Base-by-base conservation (phyloP, 2,329 filamentous ascomycete genomes). In the Fonsecaea multimorphosa region DNA sequence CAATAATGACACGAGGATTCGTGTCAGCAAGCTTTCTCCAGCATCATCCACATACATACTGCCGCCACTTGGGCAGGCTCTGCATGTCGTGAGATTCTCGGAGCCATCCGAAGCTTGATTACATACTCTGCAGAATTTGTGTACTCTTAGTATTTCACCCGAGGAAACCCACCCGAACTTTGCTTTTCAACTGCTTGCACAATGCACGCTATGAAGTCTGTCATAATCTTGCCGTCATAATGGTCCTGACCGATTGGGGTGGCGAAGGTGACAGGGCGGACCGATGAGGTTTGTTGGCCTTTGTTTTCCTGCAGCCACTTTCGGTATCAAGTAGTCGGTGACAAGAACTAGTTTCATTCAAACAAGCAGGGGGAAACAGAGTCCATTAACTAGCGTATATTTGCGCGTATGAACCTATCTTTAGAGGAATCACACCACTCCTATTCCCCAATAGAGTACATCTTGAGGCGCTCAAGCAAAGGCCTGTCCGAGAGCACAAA, bases 401-500 rank as follows among this genome's bases (percentile, higher is more conserved):
- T 31, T 31, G 29, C 29, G 8, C 29, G 8, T 31, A 8, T 31
- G 29, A 4, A 31, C 29, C 3, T 31, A 3, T 31, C 29, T 31
- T 4, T 31, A 3, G 8, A 31, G 29, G 3, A 31, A 31, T n/a
- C 29, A 31, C 29, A 31, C 29, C 5, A 40, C 19, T 5, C n/a
- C 38, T 40, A 40, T 1, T 40, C 4, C 16, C 38, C 38, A 1
- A n/a, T n/a, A 3, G 38, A 40, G 16, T 40, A 40, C 38, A 40
- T 24, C 19, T 44, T 29, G 14, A 46, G n/a, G 19, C 14, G 29
- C 44, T 34, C 31, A 14, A 52, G 4, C 82, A 86, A 84, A 0
- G 83, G 83, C 73, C 79, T 82, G 66, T 86, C 84, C 66, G 84
- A 79, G 64, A 86, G 84, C 0, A 80, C 46, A 32, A 61, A 70